Evolutionary conservation across 139 green algal species (phyloP), one percentile per base, ranked within the genome.

Genomic region (Picochlorum sp.): DNA sequence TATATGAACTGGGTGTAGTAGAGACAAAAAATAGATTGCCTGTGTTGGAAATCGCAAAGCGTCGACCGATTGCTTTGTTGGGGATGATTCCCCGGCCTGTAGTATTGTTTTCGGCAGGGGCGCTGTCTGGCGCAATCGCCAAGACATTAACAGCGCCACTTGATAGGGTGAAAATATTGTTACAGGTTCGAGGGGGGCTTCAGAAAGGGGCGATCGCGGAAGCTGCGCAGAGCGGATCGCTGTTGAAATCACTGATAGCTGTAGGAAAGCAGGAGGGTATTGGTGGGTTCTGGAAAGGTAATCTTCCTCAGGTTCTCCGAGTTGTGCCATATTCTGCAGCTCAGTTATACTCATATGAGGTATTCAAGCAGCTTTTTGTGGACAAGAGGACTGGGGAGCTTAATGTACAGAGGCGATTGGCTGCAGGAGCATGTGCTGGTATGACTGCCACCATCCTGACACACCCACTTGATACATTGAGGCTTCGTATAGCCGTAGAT

Each of bases 61-160:
- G 24, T 38, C 49, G 71, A 24, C 81, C 81, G 2, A 6, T 70
- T 3, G 75, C 76, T 2, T 16, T 77, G 13, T 50, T 85, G 28
- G 70, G 70, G 28, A 16, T 83, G 37, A 37, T 92, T n/a, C 80
- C 80, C 4, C 73, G 71, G 3, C 63, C 72, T 18, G 59, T 66
- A 2, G 73, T 89, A 28, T 54, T 94, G 11, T 95, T 95, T 65
- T 31, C 64, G 5, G 84, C 87, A 6, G 88, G 88, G 7, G 88
- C 85, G 13, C 34, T 88, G 24, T 81, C 85, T 6, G 88, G 88
- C 15, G 86, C 87, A 9, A 54, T 91, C 4, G 86, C 83, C 18
- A 93, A 94, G 74, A 88, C 81, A 3, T 30, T 85, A 16, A 94
- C 86, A 15, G 88, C 88, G 13, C 88, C 88, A 6, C 68, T 95